Percentiles rank a stretch among this genome's conserved stretches.
phyloP scores from a whole-genome alignment of 345 rosid genomes.

The Geranium brycei region DNA sequence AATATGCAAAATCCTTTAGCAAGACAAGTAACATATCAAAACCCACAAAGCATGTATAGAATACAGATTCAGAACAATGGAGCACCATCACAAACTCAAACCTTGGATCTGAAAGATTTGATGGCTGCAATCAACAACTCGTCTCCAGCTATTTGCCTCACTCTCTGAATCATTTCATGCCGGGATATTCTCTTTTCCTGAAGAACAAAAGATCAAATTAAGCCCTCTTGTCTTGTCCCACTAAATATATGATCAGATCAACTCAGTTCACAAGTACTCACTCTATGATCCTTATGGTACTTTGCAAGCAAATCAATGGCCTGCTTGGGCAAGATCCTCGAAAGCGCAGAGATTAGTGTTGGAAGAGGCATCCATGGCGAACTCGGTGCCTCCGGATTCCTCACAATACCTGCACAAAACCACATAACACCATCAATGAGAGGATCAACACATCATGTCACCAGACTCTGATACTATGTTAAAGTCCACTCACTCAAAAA shows the following conservation, averaged over 20 bases:
- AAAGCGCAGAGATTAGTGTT: constrained; percentile 41
- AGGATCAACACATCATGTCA: too few species aligned
- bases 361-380: constrained; percentile 82
- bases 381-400: constrained; percentile 24
- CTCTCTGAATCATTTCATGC: constrained; percentile 38
- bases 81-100: not conserved
- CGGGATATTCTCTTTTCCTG: constrained; percentile 65
- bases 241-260: not conserved
- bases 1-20: too few species aligned
- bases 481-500: too few species aligned
- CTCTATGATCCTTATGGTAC: constrained; percentile 36
- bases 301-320: constrained; percentile 32
- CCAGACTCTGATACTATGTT: too few species aligned
- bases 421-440: too few species aligned
- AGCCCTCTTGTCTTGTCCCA: too few species aligned
- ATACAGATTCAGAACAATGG: not conserved
- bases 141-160: constrained; percentile 63
- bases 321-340: constrained; percentile 36
- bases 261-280: constrained; percentile 15
- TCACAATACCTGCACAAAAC: constrained; percentile 20
- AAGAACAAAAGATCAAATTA: constrained; percentile 2
- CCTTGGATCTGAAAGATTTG: constrained; percentile 48
- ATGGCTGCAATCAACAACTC: constrained; percentile 48
- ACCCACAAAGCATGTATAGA: too few species aligned
- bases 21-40: too few species aligned